Evolutionary conservation across 768 basidiomycete species (phyloP).

Genomic region (Mycena pura): DNA sequence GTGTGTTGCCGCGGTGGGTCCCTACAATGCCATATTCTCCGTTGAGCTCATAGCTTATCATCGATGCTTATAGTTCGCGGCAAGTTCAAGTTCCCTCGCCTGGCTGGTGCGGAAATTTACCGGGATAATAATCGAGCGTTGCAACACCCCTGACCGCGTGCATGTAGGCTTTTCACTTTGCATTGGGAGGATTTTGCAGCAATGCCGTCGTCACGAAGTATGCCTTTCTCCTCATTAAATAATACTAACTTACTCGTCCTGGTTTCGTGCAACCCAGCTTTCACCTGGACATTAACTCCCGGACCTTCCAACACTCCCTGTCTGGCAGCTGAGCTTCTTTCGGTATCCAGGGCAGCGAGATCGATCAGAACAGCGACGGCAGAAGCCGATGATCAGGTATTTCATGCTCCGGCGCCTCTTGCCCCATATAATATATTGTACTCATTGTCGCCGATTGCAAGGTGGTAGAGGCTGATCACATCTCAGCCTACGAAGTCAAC

Average conservation of each 20-base stretch:
- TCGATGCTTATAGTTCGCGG: neutral
- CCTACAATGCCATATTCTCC: neutral
- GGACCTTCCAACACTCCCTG: neutral
- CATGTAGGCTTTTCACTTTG: neutral
- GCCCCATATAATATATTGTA: no score
- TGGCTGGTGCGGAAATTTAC: neutral
- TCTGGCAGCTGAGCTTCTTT: no score
- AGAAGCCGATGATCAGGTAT: no score
- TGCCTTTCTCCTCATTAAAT: neutral
- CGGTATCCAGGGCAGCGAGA: no score
- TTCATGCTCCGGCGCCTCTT: no score
- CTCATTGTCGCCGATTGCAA: no score
- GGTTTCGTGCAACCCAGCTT: no score
- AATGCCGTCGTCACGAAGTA: neutral
- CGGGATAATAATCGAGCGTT: neutral
- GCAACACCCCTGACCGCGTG: neutral
- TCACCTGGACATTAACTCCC: neutral
- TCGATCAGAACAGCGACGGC: no score
- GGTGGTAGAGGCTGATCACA: no score
- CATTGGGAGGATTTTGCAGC: slow-evolving; percentile 1
- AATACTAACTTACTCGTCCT: neutral
- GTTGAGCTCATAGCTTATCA: neutral
- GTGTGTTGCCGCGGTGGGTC: neutral
- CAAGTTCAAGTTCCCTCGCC: neutral
- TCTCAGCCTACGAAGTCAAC: no score